Percentiles rank a stretch among this genome's conserved stretches.
These are phyloP conservation scores for Monosporascus sp. DNA, from an alignment of 2,329 filamentous ascomycete genomes.

Conservation along the genomic window DNA sequence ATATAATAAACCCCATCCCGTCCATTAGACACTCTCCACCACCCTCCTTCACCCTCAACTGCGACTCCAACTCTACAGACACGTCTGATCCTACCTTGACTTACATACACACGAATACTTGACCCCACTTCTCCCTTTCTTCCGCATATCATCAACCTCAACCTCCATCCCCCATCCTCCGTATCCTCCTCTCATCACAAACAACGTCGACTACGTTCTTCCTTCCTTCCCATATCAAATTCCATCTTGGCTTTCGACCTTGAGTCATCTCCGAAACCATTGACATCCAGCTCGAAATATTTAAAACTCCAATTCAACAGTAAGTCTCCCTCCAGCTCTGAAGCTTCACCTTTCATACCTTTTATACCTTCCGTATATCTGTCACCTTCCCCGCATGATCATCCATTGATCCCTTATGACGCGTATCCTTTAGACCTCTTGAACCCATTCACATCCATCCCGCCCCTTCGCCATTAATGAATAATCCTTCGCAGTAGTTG, in stretches of 20 bases:
- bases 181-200: neutral
- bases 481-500: too few species aligned
- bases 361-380: neutral
- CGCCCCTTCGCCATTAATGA: too few species aligned
- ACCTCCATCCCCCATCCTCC: neutral
- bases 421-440: neutral
- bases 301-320: neutral
- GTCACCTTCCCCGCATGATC: neutral
- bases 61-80: neutral
- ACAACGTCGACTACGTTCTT: neutral
- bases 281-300: neutral
- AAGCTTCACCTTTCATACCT: neutral
- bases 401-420: neutral
- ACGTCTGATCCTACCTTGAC: neutral
- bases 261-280: neutral
- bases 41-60: neutral
- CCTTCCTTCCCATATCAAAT: neutral
- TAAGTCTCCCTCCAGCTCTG: neutral
- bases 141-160: conserved; percentile 4
- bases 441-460: too few species aligned
- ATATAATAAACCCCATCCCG: neutral
- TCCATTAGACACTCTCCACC: neutral
- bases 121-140: conserved; percentile 4
- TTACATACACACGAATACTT: neutral
- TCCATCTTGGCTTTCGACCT: neutral